These are phyloP conservation scores for Populus tomentosa DNA, from an alignment of 441 rosid species.

Conservation along the genomic window DNA sequence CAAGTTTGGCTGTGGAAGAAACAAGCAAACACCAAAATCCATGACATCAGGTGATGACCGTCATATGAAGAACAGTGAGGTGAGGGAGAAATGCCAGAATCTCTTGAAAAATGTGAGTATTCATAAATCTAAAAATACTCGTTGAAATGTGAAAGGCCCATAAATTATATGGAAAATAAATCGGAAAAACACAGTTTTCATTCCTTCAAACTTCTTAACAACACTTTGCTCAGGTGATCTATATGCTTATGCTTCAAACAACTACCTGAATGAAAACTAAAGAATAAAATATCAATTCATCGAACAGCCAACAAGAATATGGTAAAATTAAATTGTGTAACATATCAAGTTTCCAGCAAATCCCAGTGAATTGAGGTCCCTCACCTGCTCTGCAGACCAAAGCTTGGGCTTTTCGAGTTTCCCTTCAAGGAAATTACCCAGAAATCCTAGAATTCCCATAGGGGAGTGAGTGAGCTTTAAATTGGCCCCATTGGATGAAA, in stretches of 20 bases:
- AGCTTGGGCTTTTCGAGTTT: conserved; percentile 79
- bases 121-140: not conserved
- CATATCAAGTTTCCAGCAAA: not conserved
- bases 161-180: not conserved
- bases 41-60: not conserved
- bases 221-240: not conserved
- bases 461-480: conserved; percentile 45
- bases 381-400: conserved; percentile 96
- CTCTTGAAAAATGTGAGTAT: not conserved
- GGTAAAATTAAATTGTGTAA: not conserved
- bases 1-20: conserved; percentile 73
- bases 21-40: conserved; percentile 20
- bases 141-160: not conserved
- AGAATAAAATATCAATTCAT: not conserved
- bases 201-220: not conserved
- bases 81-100: not conserved
- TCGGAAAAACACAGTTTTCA: not conserved
- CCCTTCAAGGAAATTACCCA: conserved; percentile 71
- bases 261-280: not conserved
- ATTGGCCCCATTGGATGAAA: conserved; percentile 59
- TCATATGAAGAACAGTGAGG: not conserved
- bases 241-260: not conserved
- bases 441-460: conserved; percentile 45
- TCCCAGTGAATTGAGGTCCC: conserved; percentile 25
- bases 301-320: not conserved